Evolutionary conservation across 441 rosid genomes (phyloP).

Genomic region (Metrosideros polymorpha): DNA sequence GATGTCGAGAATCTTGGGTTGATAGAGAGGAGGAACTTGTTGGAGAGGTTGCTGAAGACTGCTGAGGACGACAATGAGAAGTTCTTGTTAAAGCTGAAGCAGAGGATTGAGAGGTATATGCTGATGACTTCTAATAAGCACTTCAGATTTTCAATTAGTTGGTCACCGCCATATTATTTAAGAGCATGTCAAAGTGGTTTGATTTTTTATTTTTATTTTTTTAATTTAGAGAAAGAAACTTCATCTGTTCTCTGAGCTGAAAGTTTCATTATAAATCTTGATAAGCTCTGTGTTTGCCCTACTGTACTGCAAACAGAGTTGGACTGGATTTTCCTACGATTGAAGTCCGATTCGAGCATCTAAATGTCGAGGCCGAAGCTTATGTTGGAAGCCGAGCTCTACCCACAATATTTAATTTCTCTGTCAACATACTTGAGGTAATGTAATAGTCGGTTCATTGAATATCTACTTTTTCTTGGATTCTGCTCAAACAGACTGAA

Average conservation of each 20-base stretch:
- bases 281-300: neutral
- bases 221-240: neutral
- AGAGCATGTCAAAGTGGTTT: neutral
- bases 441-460: neutral
- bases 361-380: conserved; percentile 4
- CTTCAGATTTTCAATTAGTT: neutral
- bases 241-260: neutral
- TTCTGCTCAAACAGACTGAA: neutral
- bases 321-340: conserved; percentile 9
- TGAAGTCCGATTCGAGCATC: conserved; percentile 12
- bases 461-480: neutral
- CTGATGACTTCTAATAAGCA: neutral
- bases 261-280: neutral
- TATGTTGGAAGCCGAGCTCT: conserved; percentile 6
- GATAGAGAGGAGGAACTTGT: conserved; percentile 33
- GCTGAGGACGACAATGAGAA: conserved; percentile 57
- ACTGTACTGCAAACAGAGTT: neutral
- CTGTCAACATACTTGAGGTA: conserved; percentile 4
- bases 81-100: conserved; percentile 49
- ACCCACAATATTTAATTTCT: conserved; percentile 8
- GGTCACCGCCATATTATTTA: neutral
- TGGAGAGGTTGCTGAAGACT: conserved; percentile 46
- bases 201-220: neutral
- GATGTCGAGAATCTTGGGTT: conserved; percentile 33
- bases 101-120: conserved; percentile 56